Conservation (phyloP, 2,329 filamentous ascomycete species). For the Ophioceras dolichostomum region DNA sequence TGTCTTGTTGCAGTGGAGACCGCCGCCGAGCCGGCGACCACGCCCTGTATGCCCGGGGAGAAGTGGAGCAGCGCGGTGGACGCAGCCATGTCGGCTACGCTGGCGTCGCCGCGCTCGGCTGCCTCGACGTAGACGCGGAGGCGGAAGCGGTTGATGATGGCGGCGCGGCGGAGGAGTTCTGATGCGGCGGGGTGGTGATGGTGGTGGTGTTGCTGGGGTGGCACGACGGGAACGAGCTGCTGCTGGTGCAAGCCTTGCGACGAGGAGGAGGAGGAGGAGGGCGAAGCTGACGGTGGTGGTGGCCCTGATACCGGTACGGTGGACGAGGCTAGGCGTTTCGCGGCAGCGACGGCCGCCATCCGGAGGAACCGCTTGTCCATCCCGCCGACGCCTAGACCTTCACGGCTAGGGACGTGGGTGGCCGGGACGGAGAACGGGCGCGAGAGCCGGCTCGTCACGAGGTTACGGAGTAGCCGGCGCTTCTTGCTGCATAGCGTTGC, state of each 20-base stretch:
- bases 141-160: conserved; percentile 51
- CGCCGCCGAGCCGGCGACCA: conserved; percentile 13
- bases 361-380: conserved; percentile 34
- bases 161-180: conserved; percentile 47
- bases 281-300: no score
- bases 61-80: conserved; percentile 18
- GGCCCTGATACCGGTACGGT: no score
- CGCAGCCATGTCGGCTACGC: conserved; percentile 18
- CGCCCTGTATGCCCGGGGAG: conserved; percentile 12
- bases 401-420: conserved; percentile 55
- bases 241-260: background rate
- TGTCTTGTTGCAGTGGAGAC: no score
- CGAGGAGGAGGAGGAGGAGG: background rate
- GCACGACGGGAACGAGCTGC: background rate
- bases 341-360: conserved; percentile 28
- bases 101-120: conserved; percentile 15
- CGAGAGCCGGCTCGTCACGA: conserved; percentile 60
- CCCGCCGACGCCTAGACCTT: conserved; percentile 16
- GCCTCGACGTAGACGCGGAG: conserved; percentile 29
- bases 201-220: conserved; percentile 1
- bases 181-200: conserved; percentile 10
- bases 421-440: conserved; percentile 57
- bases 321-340: conserved; percentile 12
- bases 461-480: conserved; percentile 46
- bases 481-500: conserved; percentile 48